Conservation (phyloP, 1,284 basidiomycete genomes). For the Schizopora paradoxa region DNA sequence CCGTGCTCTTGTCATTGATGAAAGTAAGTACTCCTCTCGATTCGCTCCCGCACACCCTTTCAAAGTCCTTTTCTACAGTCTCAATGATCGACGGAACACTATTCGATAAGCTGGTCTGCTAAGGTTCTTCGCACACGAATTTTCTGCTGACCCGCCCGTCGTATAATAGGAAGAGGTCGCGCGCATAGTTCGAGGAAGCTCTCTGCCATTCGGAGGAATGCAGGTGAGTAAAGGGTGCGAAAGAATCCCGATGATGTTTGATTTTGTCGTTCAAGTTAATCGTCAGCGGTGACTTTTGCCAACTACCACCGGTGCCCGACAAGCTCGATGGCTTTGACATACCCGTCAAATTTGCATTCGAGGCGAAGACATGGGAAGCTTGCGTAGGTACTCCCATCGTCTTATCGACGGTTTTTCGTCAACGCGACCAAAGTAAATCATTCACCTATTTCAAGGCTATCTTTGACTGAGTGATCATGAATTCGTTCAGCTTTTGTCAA, state of each 20-base stretch:
- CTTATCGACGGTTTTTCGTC: constrained; percentile 61
- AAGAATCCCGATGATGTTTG: constrained; percentile 13
- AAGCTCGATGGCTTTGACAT: constrained; percentile 33
- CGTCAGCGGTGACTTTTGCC: constrained; percentile 89
- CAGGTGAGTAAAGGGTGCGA: constrained; percentile 37
- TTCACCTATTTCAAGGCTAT: constrained; percentile 7
- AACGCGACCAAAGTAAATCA: constrained; percentile 56
- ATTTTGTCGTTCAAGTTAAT: constrained; percentile 48
- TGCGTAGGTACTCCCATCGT: constrained; percentile 53
- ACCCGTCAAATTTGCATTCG: constrained; percentile 71
- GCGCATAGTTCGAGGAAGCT: constrained; percentile 40
- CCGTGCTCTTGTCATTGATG: constrained; percentile 63
- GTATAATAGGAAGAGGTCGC: constrained; percentile 41
- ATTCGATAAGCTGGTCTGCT: constrained; percentile 63
- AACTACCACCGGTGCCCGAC: constrained; percentile 84
- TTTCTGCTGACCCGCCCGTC: not conserved
- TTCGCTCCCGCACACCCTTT: constrained; percentile 6
- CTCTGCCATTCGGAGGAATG: constrained; percentile 66
- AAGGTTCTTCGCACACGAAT: constrained; percentile 25
- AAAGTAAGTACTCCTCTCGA: constrained; percentile 40
- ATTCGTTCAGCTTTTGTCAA: constrained; percentile 49
- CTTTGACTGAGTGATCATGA: not conserved
- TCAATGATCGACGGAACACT: constrained; percentile 55
- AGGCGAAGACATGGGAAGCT: constrained; percentile 69
- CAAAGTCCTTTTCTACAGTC: constrained; percentile 29